Base-by-base conservation (phyloP, 1,284 basidiomycete genomes). In the Xanthoconium separans region DNA sequence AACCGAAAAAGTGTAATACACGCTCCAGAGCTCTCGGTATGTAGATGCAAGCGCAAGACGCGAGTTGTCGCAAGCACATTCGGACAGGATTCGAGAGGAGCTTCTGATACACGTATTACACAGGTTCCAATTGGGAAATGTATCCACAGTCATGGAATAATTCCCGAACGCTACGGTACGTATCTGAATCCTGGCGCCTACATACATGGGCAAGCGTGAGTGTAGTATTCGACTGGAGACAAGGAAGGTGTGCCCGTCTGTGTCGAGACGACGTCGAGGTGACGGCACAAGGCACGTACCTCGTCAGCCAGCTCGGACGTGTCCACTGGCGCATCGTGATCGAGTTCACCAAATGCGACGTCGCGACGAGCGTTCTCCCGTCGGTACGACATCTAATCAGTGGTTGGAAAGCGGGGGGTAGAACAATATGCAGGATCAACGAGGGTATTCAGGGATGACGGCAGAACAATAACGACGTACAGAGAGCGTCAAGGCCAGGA, bases 241-340 rank as follows among this genome's bases (percentile, higher is more conserved):
- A 40, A 20, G 7, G 16, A 11, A n/a, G 34, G 34, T 36, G 34
- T n/a, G 34, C 16, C 7, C n/a, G 34, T 36, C 34, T 36, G 11
- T 33, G 34, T 36, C 34, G 9, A n/a, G 10, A 10, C 16, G 11
- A 10, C 7, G 16, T n/a, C 9, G 16, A 36, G 6, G 8, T 7
- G 37, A n/a, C 3, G 16, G 11, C 10, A 11, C 18, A 39, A 13
- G 3, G 15, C 37, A 64, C 75, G 42, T 51, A 85, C 85, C 73
- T 82, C 76, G 63, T 90, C 87, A 6, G 87, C 87, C 15, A 87
- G 67, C 58, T 85, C 80, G 20, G 77, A 75, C 2, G 85, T 89
- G 59, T 90, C 82, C 15, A 90, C 84, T 11, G 72, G 76, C 4
- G 74, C 75, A 53, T 80, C 70, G 1, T 70, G 73, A 44, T 74